A percentile compares a stretch with the other conserved stretches of the same genome.
phyloP scores from a whole-genome alignment of 768 basidiomycete genomes.

The Podaxis sp. region DNA sequence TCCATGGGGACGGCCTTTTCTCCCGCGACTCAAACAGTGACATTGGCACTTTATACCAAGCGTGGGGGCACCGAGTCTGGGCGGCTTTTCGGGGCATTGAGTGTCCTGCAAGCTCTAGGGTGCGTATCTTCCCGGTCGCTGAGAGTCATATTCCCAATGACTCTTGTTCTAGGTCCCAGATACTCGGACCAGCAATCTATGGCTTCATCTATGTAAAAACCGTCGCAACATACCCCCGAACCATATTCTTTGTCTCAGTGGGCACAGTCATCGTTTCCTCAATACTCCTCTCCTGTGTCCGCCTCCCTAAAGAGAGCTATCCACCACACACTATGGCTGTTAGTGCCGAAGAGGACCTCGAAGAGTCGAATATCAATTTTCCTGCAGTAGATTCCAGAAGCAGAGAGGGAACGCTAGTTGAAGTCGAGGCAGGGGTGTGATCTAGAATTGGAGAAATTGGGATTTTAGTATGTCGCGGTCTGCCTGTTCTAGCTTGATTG shows the following conservation, averaged over 20 bases:
- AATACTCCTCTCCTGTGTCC: conserved; percentile 46
- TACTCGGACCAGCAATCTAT: conserved; percentile 72
- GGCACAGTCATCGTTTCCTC: conserved; percentile 41
- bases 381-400: background rate
- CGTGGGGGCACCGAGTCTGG: conserved; percentile 64
- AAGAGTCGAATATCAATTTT: background rate
- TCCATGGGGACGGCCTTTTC: conserved; percentile 63
- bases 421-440: background rate
- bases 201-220: conserved; percentile 72
- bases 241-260: conserved; percentile 64
- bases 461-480: background rate
- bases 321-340: background rate
- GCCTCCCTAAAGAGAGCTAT: conserved; percentile 28
- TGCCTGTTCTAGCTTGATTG: background rate
- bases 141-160: background rate
- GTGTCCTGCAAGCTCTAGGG: conserved; percentile 72
- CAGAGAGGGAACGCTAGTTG: background rate
- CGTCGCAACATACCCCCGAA: conserved; percentile 65
- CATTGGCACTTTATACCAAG: conserved; percentile 63
- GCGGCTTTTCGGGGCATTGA: conserved; percentile 76
- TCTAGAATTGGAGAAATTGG: background rate
- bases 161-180: conserved; percentile 47
- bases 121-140: conserved; percentile 25
- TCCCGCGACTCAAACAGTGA: conserved; percentile 71
- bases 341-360: background rate